phyloP scores from a whole-genome alignment of 441 rosid genomes.

The Mallotus repandus region DNA sequence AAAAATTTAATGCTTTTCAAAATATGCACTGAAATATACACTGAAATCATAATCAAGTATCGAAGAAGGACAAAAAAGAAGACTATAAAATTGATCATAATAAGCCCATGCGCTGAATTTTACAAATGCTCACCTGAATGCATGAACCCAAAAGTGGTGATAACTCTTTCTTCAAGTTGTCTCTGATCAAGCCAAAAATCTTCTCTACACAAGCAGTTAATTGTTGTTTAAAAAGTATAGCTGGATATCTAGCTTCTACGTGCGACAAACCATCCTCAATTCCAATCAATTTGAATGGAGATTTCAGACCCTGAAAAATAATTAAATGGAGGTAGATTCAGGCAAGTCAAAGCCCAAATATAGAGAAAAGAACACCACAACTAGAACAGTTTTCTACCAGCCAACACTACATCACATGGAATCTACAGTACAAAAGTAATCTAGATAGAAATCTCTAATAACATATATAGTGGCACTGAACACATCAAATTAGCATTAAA shows the following conservation, averaged over 20 bases:
- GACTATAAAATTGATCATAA: not conserved
- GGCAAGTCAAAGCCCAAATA: not conserved
- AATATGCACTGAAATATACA: not conserved
- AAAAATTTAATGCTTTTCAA: not conserved
- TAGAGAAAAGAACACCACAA: not conserved
- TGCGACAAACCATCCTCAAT: slow-evolving; percentile 72
- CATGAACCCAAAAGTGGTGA: slow-evolving; percentile 80
- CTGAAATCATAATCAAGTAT: not conserved
- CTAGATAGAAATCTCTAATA: not conserved
- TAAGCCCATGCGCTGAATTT: not conserved
- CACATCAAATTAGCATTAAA: not conserved
- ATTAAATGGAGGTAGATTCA: slow-evolving; percentile 8
- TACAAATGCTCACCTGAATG: slow-evolving; percentile 67
- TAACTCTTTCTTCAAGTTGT: slow-evolving; percentile 90
- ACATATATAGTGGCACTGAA: not conserved
- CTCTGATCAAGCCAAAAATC: slow-evolving; percentile 96
- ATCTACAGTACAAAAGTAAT: not conserved
- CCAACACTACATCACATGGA: not conserved
- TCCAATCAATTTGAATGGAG: slow-evolving; percentile 76
- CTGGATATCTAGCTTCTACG: slow-evolving; percentile 96
- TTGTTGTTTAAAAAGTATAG: slow-evolving; percentile 91
- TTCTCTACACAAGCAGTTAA: slow-evolving; percentile 98
- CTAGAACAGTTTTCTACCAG: not conserved
- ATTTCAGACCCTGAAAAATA: slow-evolving; percentile 64
- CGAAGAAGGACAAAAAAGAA: not conserved